These are phyloP conservation scores for Cubamyces lactineus DNA, from an alignment of 768 basidiomycete genomes.

Conservation along the genomic window DNA sequence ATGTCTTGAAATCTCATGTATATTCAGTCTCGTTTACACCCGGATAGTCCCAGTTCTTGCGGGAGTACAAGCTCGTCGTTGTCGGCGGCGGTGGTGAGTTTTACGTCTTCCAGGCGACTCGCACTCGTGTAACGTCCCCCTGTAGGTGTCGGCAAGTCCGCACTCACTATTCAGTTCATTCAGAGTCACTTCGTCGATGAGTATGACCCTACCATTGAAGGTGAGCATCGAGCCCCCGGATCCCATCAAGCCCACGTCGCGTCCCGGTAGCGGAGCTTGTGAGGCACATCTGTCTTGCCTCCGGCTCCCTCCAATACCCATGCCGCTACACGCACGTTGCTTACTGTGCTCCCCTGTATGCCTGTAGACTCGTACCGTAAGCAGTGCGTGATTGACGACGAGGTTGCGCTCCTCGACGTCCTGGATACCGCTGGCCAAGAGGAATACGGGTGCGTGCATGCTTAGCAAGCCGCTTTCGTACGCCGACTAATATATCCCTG, in stretches of 20 bases:
- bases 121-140: not conserved
- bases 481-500: not conserved
- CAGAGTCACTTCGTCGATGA: slow-evolving; percentile 94
- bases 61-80: slow-evolving; percentile 98
- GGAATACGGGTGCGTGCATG: slow-evolving; percentile 85
- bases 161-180: slow-evolving; percentile 97
- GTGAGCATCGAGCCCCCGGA: slow-evolving; percentile 40
- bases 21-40: not conserved
- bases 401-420: slow-evolving; percentile 95
- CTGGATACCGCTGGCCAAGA: slow-evolving; percentile 98
- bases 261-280: not conserved
- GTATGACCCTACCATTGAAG: slow-evolving; percentile 95
- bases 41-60: slow-evolving; percentile 78
- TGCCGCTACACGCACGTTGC: not conserved
- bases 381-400: slow-evolving; percentile 97
- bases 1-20: slow-evolving; percentile 7
- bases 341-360: not conserved
- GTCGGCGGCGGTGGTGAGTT: slow-evolving; percentile 93
- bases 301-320: not conserved
- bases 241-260: not conserved
- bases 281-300: not conserved
- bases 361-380: slow-evolving; percentile 90
- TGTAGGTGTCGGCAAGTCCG: slow-evolving; percentile 80
- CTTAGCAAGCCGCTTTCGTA: not conserved
- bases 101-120: not conserved